These are phyloP conservation scores for Telopea speciosissima DNA, from an alignment of 177 flowering plant species.

Conservation along the genomic window DNA sequence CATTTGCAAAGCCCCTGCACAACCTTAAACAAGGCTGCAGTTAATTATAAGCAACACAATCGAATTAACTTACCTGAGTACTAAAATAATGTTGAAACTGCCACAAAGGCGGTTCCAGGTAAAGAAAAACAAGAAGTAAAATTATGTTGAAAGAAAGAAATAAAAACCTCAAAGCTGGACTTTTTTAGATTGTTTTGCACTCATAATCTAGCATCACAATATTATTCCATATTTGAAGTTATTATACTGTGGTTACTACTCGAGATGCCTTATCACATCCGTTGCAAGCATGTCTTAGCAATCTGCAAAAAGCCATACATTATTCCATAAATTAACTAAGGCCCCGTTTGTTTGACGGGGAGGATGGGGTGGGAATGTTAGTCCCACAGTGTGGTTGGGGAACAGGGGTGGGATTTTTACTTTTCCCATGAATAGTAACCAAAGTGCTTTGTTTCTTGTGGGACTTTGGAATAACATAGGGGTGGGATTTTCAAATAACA, in stretches of 20 bases:
- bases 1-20: background rate
- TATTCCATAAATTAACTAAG: background rate
- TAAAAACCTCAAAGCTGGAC: background rate
- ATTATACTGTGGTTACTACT: background rate
- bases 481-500: too few species aligned
- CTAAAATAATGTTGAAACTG: background rate
- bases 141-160: background rate
- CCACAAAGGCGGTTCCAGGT: background rate
- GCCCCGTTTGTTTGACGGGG: too few species aligned
- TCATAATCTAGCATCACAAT: background rate
- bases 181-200: background rate
- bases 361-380: too few species aligned
- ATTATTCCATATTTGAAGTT: background rate
- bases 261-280: background rate
- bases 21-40: background rate
- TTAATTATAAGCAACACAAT: background rate
- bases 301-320: background rate
- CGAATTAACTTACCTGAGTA: background rate
- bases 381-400: too few species aligned
- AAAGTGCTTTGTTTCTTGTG: too few species aligned
- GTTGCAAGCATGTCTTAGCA: background rate
- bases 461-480: too few species aligned
- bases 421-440: too few species aligned
- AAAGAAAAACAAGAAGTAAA: background rate
- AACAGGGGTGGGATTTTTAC: too few species aligned